Base-by-base conservation (phyloP, 1,284 basidiomycete species). In the Rhodotorula sp. region DNA sequence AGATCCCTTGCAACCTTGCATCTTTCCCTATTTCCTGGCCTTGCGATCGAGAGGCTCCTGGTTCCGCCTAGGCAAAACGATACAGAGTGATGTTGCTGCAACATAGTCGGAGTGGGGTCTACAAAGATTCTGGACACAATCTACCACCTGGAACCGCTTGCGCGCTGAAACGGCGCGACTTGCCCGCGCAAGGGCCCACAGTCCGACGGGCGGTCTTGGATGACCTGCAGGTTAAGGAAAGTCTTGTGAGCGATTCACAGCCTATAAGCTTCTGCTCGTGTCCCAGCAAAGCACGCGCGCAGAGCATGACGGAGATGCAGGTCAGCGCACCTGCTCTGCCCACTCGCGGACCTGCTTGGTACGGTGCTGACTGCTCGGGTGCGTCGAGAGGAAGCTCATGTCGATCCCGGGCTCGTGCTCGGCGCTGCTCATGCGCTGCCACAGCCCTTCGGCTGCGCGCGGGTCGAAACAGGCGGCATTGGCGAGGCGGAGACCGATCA, bases 401-500 rank as follows among this genome's bases (percentile, higher is more conserved):
- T 69, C 64, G 59, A 61, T 64, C 4, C 68, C 62, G 5, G 44
- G 45, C 8, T 53, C 66, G 8, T 70, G 65, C 53, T 78, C 74
- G 12, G 68, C 66, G 17, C 71, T 59, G 19, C 67, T 70, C 78
- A 79, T 79, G 4, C 78, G 70, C 49, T 77, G 68, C 78, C 78
- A 79, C 21, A 79, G 62, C 7, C 86, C 85, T 17, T 89, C 87
- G 0, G 92, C 87, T 65, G 89, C 90, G 34, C 81, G 82, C 1
- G 92, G 92, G 78, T 94, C 86, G 78, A 87, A 95, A 80, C 93
- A 95, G 0, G 92, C 93, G 67, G 84, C 65, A 25, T 78, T 78
- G 67, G 81, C 81, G 53, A 82, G 76, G 19, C 64, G 64, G 25
- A 80, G 71, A 14, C 80, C 79, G 53, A 81, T 69, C 10, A 65